These are phyloP conservation scores for Lodderomyces theae DNA, from an alignment of 1,139 yeast species.

Conservation along the genomic window DNA sequence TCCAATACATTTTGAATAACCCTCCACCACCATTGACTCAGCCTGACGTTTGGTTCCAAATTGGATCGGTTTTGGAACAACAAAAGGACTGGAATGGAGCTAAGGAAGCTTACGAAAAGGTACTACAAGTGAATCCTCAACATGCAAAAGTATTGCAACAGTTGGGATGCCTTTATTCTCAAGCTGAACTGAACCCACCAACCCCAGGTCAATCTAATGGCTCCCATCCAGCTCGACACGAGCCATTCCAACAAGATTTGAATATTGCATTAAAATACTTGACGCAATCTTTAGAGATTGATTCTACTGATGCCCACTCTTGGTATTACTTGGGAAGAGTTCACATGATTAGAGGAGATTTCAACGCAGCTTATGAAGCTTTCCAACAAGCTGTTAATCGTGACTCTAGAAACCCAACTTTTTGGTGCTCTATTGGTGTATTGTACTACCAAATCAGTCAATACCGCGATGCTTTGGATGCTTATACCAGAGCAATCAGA, in stretches of 20 bases:
- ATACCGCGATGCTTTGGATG: constrained; percentile 94
- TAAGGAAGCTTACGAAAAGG: constrained; percentile 92
- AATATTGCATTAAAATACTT: constrained; percentile 79
- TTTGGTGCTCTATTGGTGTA: constrained; percentile 99
- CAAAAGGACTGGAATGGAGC: constrained; percentile 91
- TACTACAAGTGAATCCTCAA: constrained; percentile 81
- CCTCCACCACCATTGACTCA: constrained; percentile 97
- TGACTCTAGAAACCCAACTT: constrained; percentile 94
- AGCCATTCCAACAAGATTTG: constrained; percentile 60
- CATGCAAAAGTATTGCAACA: constrained; percentile 96
- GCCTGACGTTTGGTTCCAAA: constrained; percentile 98
- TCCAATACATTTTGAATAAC: constrained; percentile 81
- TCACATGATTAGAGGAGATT: constrained; percentile 93
- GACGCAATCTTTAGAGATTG: constrained; percentile 84
- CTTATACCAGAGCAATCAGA: constrained; percentile 93
- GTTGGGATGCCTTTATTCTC: constrained; percentile 92
- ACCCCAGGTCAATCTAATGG: constrained; percentile 15
- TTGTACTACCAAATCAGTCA: constrained; percentile 93
- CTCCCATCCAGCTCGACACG: constrained; percentile 12
- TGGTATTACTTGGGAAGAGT: constrained; percentile 97
- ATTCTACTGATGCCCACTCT: constrained; percentile 87
- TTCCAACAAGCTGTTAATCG: constrained; percentile 98
- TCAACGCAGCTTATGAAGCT: constrained; percentile 94
- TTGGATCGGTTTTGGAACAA: constrained; percentile 92
- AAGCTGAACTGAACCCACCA: constrained; percentile 47